These are phyloP conservation scores for Hypoxylon lenormandii DNA, from an alignment of 495 filamentous ascomycete genomes.

Conservation along the genomic window DNA sequence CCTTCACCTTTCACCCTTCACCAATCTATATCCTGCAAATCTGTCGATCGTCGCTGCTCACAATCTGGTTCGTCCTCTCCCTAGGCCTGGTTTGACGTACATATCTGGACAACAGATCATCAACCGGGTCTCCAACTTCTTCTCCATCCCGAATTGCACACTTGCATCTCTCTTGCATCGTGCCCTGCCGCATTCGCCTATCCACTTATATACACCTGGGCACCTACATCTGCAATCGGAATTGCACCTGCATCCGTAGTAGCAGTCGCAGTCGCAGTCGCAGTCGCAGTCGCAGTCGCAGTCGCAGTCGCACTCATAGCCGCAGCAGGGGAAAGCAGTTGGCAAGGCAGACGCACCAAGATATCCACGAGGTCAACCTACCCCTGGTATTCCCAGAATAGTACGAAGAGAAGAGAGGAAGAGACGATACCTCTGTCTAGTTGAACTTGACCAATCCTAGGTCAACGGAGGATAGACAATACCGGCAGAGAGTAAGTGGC, in stretches of 20 bases:
- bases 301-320: constrained; percentile 11
- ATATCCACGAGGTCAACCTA: constrained; percentile 16
- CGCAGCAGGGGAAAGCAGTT: constrained; percentile 15
- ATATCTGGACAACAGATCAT: constrained; percentile 23
- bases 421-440: constrained; percentile 14
- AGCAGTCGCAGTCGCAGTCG: constrained; percentile 20
- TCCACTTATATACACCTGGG: constrained; percentile 23
- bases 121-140: constrained; percentile 25
- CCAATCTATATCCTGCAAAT: constrained; percentile 7
- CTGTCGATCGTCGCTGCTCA: constrained; percentile 37
- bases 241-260: constrained; percentile 19
- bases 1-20: constrained; percentile 5
- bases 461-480: constrained; percentile 4
- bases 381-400: neutral
- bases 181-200: constrained; percentile 20
- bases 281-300: constrained; percentile 20
- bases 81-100: constrained; percentile 28
- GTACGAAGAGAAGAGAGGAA: constrained; percentile 10
- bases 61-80: constrained; percentile 28
- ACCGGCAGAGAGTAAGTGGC: constrained; percentile 39
- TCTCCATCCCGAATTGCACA: constrained; percentile 28
- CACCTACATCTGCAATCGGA: constrained; percentile 23
- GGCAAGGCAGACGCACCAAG: constrained; percentile 18
- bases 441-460: constrained; percentile 34
- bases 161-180: constrained; percentile 39